These are phyloP conservation scores for Alternaria triticina DNA, from an alignment of 2,329 filamentous ascomycete species.

Conservation along the genomic window DNA sequence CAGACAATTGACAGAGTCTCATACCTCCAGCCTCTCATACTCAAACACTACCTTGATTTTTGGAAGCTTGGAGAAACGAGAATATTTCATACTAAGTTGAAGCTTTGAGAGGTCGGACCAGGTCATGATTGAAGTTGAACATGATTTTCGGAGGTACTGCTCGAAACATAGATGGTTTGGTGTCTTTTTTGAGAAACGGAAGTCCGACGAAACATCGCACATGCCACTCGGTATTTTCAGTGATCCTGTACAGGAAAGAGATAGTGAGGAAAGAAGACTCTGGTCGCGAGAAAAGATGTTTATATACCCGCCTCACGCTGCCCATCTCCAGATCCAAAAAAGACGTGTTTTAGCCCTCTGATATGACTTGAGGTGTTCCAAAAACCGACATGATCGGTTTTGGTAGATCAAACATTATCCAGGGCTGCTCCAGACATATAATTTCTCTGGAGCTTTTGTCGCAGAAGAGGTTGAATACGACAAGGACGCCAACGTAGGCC, in stretches of 20 bases:
- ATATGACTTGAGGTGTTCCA: fast-evolving
- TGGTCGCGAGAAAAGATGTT: background rate
- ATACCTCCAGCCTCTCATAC: background rate
- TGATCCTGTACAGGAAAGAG: no score
- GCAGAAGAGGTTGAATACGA: background rate
- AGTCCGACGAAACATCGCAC: no score
- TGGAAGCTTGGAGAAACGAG: background rate
- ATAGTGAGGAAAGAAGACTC: background rate
- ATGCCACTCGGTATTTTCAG: no score
- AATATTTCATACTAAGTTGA: fast-evolving
- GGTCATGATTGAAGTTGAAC: background rate
- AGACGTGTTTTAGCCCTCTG: background rate
- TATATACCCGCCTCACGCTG: background rate
- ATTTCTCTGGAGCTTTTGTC: no score
- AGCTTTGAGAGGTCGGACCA: background rate
- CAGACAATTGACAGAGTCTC: background rate
- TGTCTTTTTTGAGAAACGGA: no score
- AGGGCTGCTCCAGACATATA: no score
- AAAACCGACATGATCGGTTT: no score
- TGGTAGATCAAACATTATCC: no score
- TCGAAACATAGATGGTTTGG: no score
- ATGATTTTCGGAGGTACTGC: background rate
- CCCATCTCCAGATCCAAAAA: background rate
- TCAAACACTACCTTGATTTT: background rate
- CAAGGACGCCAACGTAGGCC: background rate